Evolutionary conservation across 2,329 filamentous ascomycete species (phyloP).

Genomic region (Fusarium secorum): DNA sequence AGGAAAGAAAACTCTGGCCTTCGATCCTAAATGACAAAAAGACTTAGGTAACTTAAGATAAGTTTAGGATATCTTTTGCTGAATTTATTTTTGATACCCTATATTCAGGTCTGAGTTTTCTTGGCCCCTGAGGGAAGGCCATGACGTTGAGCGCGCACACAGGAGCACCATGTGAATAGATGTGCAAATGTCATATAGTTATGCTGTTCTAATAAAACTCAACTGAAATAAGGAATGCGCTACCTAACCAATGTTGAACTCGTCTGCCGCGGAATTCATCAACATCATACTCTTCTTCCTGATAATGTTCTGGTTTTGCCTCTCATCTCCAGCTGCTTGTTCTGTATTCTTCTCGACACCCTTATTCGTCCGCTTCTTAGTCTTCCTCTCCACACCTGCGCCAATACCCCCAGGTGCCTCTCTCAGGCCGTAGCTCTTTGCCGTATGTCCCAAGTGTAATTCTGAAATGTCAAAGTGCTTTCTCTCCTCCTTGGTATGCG

Average conservation of each 20-base stretch:
- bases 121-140: too few species aligned
- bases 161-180: neutral
- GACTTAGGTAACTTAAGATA: too few species aligned
- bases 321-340: slow-evolving; percentile 45
- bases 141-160: slow-evolving; percentile 18
- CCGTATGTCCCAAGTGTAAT: slow-evolving; percentile 89
- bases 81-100: too few species aligned
- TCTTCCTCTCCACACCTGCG: slow-evolving; percentile 59
- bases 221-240: slow-evolving; percentile 26
- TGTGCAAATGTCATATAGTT: neutral
- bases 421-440: slow-evolving; percentile 90
- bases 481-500: slow-evolving; percentile 86
- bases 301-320: slow-evolving; percentile 53
- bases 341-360: slow-evolving; percentile 49
- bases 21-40: too few species aligned
- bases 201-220: slow-evolving; percentile 22
- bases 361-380: slow-evolving; percentile 51
- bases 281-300: slow-evolving; percentile 71
- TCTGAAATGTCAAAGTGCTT: slow-evolving; percentile 90
- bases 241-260: slow-evolving; percentile 72
- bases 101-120: too few species aligned
- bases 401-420: slow-evolving; percentile 88
- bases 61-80: too few species aligned
- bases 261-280: slow-evolving; percentile 68
- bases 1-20: too few species aligned